Conservation (phyloP, 306 rosid genomes). For the Hippophae tibetana region DNA sequence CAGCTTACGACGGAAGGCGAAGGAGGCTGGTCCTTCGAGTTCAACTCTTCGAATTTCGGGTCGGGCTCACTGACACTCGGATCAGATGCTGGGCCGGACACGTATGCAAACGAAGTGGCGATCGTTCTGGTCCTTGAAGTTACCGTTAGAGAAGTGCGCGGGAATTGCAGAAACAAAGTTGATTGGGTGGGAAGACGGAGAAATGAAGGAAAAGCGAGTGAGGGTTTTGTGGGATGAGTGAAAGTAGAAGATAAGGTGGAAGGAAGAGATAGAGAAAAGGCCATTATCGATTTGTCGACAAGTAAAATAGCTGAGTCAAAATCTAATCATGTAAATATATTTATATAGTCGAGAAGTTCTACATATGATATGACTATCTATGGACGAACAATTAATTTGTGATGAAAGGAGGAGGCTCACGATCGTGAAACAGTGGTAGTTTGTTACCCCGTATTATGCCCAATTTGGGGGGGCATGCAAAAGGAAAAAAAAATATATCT, state of each 20-base stretch:
- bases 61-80: conserved; percentile 42
- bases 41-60: conserved; percentile 31
- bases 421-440: too few relatives aligned
- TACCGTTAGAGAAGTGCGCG: conserved; percentile 2
- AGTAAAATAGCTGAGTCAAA: neutral
- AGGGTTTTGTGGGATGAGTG: conserved; percentile 13
- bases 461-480: too few relatives aligned
- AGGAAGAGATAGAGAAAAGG: conserved; percentile 22
- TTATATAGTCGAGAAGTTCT: too few relatives aligned
- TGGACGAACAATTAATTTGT: too few relatives aligned
- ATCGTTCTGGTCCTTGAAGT: conserved; percentile 1
- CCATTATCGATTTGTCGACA: conserved; percentile 20
- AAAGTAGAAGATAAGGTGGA: conserved; percentile 14
- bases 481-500: too few relatives aligned
- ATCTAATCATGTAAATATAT: too few relatives aligned
- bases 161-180: conserved; percentile 21
- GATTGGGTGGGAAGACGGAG: conserved; percentile 12
- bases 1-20: conserved; percentile 32
- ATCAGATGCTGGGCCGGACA: conserved; percentile 73
- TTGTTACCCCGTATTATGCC: too few relatives aligned
- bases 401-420: too few relatives aligned
- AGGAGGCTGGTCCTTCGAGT: conserved; percentile 16
- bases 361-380: too few relatives aligned
- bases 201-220: conserved; percentile 15
- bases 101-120: conserved; percentile 44